Percentiles rank a stretch among this genome's conserved stretches.
Evolutionary conservation across 139 green algal species (phyloP).

Genomic region (Auxenochlorella protothecoides): DNA sequence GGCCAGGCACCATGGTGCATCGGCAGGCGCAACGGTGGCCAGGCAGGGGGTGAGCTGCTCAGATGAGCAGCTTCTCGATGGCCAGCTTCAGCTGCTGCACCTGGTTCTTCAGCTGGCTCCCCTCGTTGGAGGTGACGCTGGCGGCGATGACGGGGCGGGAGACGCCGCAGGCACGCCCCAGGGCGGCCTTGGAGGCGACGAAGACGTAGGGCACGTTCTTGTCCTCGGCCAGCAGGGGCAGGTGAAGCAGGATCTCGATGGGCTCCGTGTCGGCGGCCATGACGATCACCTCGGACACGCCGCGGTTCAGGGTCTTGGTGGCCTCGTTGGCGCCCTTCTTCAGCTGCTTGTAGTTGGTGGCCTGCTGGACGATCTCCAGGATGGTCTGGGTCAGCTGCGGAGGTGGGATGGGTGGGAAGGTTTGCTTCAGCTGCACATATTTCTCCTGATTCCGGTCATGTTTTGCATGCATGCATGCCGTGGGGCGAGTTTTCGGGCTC

Average conservation of each 20-base stretch:
- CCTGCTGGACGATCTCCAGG: conserved; percentile 98
- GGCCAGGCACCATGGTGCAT: neutral
- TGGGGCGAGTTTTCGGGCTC: neutral
- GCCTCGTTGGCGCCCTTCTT: conserved; percentile 98
- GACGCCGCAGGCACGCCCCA: conserved; percentile 95
- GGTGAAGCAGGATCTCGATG: conserved; percentile 98
- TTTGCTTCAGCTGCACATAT: no score
- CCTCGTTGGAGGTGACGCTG: conserved; percentile 95
- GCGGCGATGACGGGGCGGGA: conserved; percentile 85
- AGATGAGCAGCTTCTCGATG: conserved; percentile 98
- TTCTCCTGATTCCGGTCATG: neutral
- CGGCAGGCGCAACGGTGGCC: neutral
- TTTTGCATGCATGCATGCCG: neutral
- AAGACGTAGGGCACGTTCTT: conserved; percentile 99
- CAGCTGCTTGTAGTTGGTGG: conserved; percentile 98
- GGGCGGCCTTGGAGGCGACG: conserved; percentile 91
- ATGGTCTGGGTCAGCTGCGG: conserved; percentile 92
- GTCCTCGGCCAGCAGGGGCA: conserved; percentile 96
- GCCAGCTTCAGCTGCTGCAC: conserved; percentile 87
- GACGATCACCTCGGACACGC: conserved; percentile 95
- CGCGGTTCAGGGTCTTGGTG: conserved; percentile 89
- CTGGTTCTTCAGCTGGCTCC: conserved; percentile 91
- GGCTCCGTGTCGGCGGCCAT: conserved; percentile 98
- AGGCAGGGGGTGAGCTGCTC: neutral
- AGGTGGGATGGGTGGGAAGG: neutral